Conservation (phyloP, 1,284 basidiomycete species). For the Sanghuangporus weigelae region DNA sequence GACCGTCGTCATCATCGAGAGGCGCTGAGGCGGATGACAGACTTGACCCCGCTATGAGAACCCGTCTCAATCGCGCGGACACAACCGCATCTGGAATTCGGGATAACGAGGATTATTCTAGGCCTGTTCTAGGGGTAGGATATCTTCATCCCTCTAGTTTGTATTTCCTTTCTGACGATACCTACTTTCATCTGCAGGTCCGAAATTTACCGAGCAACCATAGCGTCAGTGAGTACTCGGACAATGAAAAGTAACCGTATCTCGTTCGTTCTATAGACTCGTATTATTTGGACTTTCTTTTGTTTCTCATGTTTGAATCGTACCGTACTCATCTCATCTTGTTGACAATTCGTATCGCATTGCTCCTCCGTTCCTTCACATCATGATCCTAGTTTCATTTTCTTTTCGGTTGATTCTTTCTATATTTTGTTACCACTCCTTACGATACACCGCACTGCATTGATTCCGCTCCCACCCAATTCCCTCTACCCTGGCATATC, state of each 20-base stretch:
- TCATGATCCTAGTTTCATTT: neutral
- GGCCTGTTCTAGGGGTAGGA: conserved; percentile 52
- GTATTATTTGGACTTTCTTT: conserved; percentile 1
- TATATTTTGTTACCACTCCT: neutral
- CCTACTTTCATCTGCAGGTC: conserved; percentile 13
- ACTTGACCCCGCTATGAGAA: conserved; percentile 40
- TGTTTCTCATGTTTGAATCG: neutral
- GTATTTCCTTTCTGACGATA: conserved; percentile 4
- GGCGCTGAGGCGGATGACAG: conserved; percentile 32
- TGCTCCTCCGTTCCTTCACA: neutral
- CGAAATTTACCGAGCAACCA: conserved; percentile 26
- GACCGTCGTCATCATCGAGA: conserved; percentile 17
- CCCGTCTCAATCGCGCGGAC: conserved; percentile 30
- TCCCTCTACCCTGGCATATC: neutral
- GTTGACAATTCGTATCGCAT: neutral
- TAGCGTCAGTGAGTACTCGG: conserved; percentile 35
- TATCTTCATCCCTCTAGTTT: neutral
- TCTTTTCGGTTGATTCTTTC: neutral
- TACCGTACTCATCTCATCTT: neutral
- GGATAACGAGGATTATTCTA: conserved; percentile 55
- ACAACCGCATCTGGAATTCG: conserved; percentile 32
- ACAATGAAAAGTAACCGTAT: conserved; percentile 1
- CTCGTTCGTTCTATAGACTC: neutral
- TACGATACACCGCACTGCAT: neutral
- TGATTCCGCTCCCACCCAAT: neutral